Evolutionary conservation across 768 basidiomycete species (phyloP).

Genomic region (Leccinum uliginosum): DNA sequence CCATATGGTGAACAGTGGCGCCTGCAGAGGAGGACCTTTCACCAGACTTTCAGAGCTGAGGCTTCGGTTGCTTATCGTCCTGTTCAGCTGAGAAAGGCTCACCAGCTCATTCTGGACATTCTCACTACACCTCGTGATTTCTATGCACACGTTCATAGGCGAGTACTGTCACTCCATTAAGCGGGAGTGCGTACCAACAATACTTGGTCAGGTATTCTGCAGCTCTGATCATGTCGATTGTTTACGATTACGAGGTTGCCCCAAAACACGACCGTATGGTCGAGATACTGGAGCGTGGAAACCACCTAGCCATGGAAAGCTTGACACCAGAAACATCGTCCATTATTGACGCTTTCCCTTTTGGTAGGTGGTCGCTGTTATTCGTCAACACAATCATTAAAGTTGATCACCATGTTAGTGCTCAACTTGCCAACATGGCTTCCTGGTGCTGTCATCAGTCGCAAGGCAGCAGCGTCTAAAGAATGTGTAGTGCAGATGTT

Average conservation of each 20-base stretch:
- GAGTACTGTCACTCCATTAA: background rate
- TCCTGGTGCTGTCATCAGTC: conserved; percentile 26
- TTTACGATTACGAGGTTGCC: conserved; percentile 38
- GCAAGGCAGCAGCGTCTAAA: conserved; percentile 11
- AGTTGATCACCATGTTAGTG: conserved; percentile 9
- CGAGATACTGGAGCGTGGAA: conserved; percentile 33
- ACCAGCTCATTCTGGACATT: conserved; percentile 16
- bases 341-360: conserved; percentile 20
- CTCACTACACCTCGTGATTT: conserved; percentile 6
- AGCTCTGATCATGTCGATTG: conserved; percentile 36
- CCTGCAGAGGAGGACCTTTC: conserved; percentile 18
- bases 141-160: conserved; percentile 10
- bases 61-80: conserved; percentile 8
- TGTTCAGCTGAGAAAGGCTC: conserved; percentile 17
- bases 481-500: conserved; percentile 12
- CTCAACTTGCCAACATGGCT: conserved; percentile 23
- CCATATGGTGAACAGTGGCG: conserved; percentile 23
- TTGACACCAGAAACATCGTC: conserved; percentile 16
- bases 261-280: conserved; percentile 36
- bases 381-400: background rate
- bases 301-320: conserved; percentile 10
- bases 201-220: conserved; percentile 26
- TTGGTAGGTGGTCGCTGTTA: conserved; percentile 7
- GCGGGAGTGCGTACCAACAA: background rate
- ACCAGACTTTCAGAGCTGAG: conserved; percentile 23